Evolutionary conservation across 306 rosid genomes (phyloP), one percentile per base, ranked within the genome.

Genomic region (cucumber (Cucumis sativus)): DNA sequence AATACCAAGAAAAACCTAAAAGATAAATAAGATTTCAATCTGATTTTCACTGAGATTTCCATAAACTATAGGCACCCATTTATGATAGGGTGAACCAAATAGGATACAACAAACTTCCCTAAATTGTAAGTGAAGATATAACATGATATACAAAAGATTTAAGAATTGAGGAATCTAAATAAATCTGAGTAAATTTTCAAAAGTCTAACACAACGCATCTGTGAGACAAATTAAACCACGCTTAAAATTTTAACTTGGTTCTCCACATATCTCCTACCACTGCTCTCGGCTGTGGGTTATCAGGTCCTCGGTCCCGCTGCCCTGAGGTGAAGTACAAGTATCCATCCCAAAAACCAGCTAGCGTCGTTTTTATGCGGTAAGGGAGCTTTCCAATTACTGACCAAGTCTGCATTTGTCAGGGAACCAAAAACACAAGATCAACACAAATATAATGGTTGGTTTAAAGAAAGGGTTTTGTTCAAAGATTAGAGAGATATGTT

Each of bases 311-410:
- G 79, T 94, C 98, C 54, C 98, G 70, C 83, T 94, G 97, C 59
- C 98, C 97, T 0, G 97, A 94, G 5, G 98, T 94, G 33, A 94
- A 94, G 80, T 91, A 94, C 79, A 94, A 76, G 89, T 88, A 91
- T 81, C 97, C 97, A 77, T 91, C 85, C 91, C 92, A 94, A 55
- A 79, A 90, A 21, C 90, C 97, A 64, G 94, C 78, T 84, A 91
- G 79, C 40, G 97, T 90, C 25, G 97, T 94, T 79, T 94, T 94
- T 12, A 91, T 80, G 23, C 97, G 88, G 74, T 84, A 94, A 21
- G 97, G 98, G 84, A 94, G 97, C 87, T 80, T 94, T 79, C 98
- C 97, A 15, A 94, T 89, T 88, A 94, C 98, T 35, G 97, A 85
- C 98, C 97, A 94, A 33, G 78, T 86, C 97, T 94, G 87, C 79